These are phyloP conservation scores for Chaetomium sp. DNA, from an alignment of 2,329 filamentous ascomycete species.

Conservation along the genomic window DNA sequence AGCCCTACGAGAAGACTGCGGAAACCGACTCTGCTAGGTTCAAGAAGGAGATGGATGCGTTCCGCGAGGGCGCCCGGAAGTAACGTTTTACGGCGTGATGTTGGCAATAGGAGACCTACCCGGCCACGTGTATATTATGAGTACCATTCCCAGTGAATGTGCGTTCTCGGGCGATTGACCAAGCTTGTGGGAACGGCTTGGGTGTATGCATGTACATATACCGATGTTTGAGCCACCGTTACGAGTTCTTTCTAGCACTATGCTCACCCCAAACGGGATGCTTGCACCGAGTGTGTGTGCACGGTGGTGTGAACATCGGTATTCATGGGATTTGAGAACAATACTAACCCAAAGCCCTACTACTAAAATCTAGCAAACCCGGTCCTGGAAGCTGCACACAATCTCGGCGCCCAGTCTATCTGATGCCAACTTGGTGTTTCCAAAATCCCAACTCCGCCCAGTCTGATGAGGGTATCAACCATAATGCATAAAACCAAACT, in stretches of 20 bases:
- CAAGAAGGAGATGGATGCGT: slow-evolving; percentile 17
- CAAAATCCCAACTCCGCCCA: neutral
- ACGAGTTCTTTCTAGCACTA: neutral
- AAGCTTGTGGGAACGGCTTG: neutral
- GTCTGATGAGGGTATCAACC: slow-evolving; percentile 15
- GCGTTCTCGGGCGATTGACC: neutral
- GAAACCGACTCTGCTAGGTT: neutral
- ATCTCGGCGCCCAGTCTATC: neutral
- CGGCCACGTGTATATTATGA: slow-evolving; percentile 11
- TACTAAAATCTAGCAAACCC: neutral
- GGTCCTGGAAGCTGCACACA: too few species aligned
- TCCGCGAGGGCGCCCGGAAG: neutral
- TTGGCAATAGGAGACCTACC: neutral
- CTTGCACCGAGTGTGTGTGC: neutral
- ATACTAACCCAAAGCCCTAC: neutral
- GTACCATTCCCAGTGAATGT: neutral
- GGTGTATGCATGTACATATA: slow-evolving; percentile 11
- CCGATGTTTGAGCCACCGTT: neutral
- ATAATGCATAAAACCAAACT: neutral
- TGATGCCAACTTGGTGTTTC: neutral
- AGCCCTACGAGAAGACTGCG: slow-evolving; percentile 26
- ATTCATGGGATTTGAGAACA: neutral
- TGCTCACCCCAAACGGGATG: neutral
- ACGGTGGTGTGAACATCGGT: neutral
- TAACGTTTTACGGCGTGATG: neutral